Evolutionary conservation across 1,284 basidiomycete genomes (phyloP).

Genomic region (Ganoderma sp.): DNA sequence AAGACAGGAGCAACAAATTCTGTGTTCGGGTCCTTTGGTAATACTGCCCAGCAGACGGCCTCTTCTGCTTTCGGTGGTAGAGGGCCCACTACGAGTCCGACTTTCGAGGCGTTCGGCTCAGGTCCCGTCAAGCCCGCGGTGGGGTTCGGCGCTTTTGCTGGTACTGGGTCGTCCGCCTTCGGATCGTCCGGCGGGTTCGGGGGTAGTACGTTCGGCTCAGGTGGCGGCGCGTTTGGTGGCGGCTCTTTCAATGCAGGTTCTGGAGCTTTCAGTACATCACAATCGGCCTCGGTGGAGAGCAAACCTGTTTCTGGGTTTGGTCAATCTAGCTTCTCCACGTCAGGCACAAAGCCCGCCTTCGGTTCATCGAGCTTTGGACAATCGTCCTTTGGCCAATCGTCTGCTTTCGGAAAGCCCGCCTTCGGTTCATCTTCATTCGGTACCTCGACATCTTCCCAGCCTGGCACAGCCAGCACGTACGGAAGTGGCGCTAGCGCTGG

Average conservation of each 20-base stretch:
- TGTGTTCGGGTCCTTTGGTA: constrained; percentile 43
- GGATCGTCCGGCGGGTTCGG: constrained; percentile 26
- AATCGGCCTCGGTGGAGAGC: not conserved
- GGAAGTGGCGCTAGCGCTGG: constrained; percentile 19
- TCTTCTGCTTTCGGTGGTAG: constrained; percentile 10
- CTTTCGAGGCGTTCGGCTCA: constrained; percentile 35
- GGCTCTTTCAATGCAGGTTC: constrained; percentile 6
- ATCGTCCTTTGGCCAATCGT: constrained; percentile 14
- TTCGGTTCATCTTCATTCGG: constrained; percentile 41
- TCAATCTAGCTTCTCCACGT: constrained; percentile 8
- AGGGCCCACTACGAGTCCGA: constrained; percentile 23
- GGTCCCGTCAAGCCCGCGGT: constrained; percentile 46
- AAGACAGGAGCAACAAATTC: constrained; percentile 31
- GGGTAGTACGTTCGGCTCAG: constrained; percentile 21
- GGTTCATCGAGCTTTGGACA: constrained; percentile 37
- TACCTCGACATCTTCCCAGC: constrained; percentile 19
- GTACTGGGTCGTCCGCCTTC: constrained; percentile 33
- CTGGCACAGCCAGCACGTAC: constrained; percentile 16
- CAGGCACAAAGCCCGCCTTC: constrained; percentile 34
- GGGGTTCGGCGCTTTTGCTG: constrained; percentile 49
- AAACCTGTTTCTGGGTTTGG: constrained; percentile 17
- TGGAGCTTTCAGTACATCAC: constrained; percentile 14
- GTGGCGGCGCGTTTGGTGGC: constrained; percentile 20
- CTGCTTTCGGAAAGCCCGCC: constrained; percentile 5
- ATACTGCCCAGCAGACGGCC: constrained; percentile 11